These are phyloP conservation scores for Limnanthes douglasii DNA, from an alignment of 345 rosid species.

Conservation along the genomic window DNA sequence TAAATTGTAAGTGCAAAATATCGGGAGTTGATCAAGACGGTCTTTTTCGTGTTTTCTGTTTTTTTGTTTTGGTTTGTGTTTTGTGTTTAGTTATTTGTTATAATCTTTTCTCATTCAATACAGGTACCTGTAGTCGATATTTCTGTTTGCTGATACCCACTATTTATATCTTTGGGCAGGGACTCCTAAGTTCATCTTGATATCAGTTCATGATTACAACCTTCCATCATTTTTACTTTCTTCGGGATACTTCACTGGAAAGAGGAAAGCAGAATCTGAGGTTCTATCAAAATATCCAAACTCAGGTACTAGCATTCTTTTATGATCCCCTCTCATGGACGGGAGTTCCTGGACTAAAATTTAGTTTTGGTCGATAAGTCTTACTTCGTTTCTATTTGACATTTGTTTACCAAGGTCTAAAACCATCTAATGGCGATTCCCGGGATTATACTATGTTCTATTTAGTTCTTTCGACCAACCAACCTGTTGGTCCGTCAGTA, in stretches of 20 bases:
- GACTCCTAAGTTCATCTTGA: constrained; percentile 66
- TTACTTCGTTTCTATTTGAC: background rate
- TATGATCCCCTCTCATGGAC: background rate
- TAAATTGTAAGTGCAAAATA: no score
- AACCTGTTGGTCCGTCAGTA: no score
- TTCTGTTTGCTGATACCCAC: no score
- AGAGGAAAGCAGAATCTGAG: constrained; percentile 79
- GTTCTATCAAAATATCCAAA: constrained; percentile 75
- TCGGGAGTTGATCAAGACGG: background rate
- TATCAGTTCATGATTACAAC: constrained; percentile 86
- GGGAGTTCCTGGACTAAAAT: background rate
- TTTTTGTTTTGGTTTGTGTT: no score
- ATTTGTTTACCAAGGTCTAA: no score
- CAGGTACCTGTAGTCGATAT: no score
- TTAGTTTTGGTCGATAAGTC: background rate
- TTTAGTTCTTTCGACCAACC: no score
- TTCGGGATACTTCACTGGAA: constrained; percentile 75
- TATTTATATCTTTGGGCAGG: constrained; percentile 26
- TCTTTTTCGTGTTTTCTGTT: background rate
- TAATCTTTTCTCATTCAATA: no score
- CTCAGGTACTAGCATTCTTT: constrained; percentile 82
- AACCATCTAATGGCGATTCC: no score
- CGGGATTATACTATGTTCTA: no score
- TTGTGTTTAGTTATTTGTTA: no score
- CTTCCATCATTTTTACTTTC: constrained; percentile 73